Base-by-base conservation (phyloP, 1,284 basidiomycete species). In the Papiliotrema flavescens region DNA sequence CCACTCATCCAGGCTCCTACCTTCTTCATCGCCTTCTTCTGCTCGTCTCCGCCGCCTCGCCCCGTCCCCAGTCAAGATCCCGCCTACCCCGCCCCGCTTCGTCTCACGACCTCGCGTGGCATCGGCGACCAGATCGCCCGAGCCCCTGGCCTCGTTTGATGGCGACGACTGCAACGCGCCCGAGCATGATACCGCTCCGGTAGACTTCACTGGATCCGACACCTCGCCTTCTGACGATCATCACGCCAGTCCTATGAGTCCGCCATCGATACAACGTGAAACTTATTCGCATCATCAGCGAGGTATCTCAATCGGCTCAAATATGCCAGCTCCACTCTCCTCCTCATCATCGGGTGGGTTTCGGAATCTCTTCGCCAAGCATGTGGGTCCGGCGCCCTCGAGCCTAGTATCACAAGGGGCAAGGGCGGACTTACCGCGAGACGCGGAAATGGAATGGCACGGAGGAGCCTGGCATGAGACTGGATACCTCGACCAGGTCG, bases 31-130 rank as follows among this genome's bases (percentile, higher is more conserved):
- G 2, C 64, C 66, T 15, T 57, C 61, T 28, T 65, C 63, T 36
- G 61, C 63, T 43, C 47, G 64, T 32, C 41, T 66, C 15, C 57
- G 65, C 13, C 46, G 57, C 8, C 53, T 68, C 5, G 66, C 66
- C 1, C 66, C 66, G 7, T 57, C 61, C 7, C 64, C 66, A 4
- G 60, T 68, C 44, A 62, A 61, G 45, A 54, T 68, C 20, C 57
- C 58, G 3, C 57, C 60, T 14, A 57, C 52, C 11, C 53, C 51
- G 2, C 54, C 60, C 13, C 48, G 46, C 8, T 37, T 47, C 40
- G 36, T 44, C 24, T 49, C 49, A 39, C 43, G 39, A 1, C 55
- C 43, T 4, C 34, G 48, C 17, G 35, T 17, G 17, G 15, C 36
- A 2, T 15, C 13, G 11, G 19, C 48, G 13, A 8, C 8, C 50